Base-by-base conservation (phyloP, 805 yeast species). In the Clavispora vitiphila region DNA sequence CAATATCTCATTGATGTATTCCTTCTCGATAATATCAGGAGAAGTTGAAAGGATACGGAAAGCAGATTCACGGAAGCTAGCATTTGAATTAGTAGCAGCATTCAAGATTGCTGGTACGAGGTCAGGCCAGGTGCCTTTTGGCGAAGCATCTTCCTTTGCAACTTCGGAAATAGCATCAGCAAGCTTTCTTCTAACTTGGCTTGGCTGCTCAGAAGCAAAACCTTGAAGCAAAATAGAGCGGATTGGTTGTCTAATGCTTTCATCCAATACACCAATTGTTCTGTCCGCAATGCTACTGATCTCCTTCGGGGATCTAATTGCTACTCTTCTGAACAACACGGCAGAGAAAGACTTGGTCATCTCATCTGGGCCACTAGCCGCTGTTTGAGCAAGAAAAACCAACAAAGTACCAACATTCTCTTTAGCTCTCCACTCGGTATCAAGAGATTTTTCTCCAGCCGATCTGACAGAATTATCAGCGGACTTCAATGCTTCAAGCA, bases 101-200 rank as follows among this genome's bases (percentile, higher is more conserved):
- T 77, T 78, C 47, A 87, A 77, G 30, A 91, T 69, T 0, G 88
- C 80, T 39, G 86, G 88, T 29, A 89, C 65, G 37, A 85, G 74
- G 32, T 86, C 90, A 12, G 82, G 78, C 99, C 99, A 91, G 4
- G 70, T 62, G 4, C 72, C 74, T 18, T 69, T 71, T 15, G 67
- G 71, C 3, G 67, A 54, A 11, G 77, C 81, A 44, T 80, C 83
- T 36, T 71, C 75, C 54, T 82, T 81, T 2, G 96, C 95, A 35
- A 91, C 78, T 64, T 90, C 98, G 1, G 97, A 86, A 37, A 93
- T 83, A 8, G 96, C 95, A 69, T 93, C 99, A 2, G 96, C 82
- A 37, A 93, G 69, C 58, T 91, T 93, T 62, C 91, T 96, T 59
- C 97, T 81, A 24, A 88, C 88, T 48, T 77, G 78, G 47, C 78